phyloP scores from a whole-genome alignment of 495 filamentous ascomycete species.

The Penicillium silybi region DNA sequence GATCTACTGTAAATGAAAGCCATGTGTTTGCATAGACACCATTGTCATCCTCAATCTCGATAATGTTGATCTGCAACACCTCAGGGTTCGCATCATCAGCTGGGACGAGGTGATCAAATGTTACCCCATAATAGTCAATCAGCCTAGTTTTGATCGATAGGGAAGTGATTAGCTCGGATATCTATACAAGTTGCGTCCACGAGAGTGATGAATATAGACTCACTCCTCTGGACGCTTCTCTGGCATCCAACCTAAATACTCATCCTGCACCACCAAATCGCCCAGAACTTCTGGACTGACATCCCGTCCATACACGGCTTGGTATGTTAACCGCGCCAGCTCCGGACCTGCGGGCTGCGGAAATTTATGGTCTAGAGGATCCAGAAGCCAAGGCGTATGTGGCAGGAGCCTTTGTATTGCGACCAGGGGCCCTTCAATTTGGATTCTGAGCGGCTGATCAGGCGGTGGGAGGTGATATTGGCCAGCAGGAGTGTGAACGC shows the following conservation, averaged over 20 bases:
- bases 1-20: conserved; percentile 27
- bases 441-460: conserved; percentile 21
- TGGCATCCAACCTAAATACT: conserved; percentile 26
- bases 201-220: neutral
- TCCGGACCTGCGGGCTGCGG: conserved; percentile 24
- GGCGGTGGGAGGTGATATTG: conserved; percentile 16
- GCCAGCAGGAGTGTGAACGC: neutral
- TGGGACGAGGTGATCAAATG: conserved; percentile 36
- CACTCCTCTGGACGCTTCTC: conserved; percentile 4
- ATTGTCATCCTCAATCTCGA: conserved; percentile 26
- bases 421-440: conserved; percentile 28
- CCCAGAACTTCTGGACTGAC: conserved; percentile 13
- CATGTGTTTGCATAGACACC: conserved; percentile 27
- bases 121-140: conserved; percentile 39
- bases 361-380: conserved; percentile 11
- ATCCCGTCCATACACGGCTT: conserved; percentile 22
- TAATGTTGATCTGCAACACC: conserved; percentile 32
- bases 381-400: conserved; percentile 16
- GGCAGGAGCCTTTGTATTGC: conserved; percentile 23
- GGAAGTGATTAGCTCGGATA: too few relatives aligned
- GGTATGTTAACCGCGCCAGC: conserved; percentile 25
- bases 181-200: too few relatives aligned
- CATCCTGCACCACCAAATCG: conserved; percentile 25
- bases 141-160: conserved; percentile 9
- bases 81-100: conserved; percentile 27